These are phyloP conservation scores for Pelargonium nanum DNA, from an alignment of 345 rosid genomes.

Conservation along the genomic window DNA sequence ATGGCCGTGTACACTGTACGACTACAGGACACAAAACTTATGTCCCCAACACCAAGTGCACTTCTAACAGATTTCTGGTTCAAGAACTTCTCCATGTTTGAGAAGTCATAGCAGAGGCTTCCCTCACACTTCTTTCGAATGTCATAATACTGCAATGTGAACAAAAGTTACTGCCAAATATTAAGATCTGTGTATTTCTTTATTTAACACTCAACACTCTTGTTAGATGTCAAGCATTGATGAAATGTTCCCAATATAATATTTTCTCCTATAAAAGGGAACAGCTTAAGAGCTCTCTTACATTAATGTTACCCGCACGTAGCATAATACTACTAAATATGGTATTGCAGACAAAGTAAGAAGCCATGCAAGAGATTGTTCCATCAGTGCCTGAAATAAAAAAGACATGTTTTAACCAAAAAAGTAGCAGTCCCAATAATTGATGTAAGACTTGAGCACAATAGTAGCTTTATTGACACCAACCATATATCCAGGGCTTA, in stretches of 20 bases:
- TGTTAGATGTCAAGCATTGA: not conserved
- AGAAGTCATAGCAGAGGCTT: conserved; percentile 92
- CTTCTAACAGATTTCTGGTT: conserved; percentile 60
- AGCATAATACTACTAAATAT: conserved; percentile 65
- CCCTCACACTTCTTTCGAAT: conserved; percentile 85
- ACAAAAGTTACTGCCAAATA: not conserved
- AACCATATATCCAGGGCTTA: not conserved
- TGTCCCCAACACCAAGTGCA: conserved; percentile 71
- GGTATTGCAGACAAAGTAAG: conserved; percentile 80
- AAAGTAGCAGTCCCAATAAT: not conserved
- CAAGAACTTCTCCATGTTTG: conserved; percentile 90
- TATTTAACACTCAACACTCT: not conserved
- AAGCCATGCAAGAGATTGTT: conserved; percentile 83
- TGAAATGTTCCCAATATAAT: not conserved
- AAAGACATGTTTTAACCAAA: conserved; percentile 5
- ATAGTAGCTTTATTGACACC: not conserved
- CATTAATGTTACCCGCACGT: conserved; percentile 56
- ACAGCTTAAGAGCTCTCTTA: conserved; percentile 24
- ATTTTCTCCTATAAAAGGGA: not conserved
- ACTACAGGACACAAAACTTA: conserved; percentile 90
- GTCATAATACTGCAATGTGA: conserved; percentile 71
- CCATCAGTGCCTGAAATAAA: conserved; percentile 81
- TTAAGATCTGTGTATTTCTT: not conserved
- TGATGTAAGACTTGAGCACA: too few species aligned
- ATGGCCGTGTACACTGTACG: conserved; percentile 70